A percentile compares a stretch with the other conserved stretches of the same genome.
Evolutionary conservation across 2,329 filamentous ascomycete genomes (phyloP).

Genomic region (Lachnellula hyalina): DNA sequence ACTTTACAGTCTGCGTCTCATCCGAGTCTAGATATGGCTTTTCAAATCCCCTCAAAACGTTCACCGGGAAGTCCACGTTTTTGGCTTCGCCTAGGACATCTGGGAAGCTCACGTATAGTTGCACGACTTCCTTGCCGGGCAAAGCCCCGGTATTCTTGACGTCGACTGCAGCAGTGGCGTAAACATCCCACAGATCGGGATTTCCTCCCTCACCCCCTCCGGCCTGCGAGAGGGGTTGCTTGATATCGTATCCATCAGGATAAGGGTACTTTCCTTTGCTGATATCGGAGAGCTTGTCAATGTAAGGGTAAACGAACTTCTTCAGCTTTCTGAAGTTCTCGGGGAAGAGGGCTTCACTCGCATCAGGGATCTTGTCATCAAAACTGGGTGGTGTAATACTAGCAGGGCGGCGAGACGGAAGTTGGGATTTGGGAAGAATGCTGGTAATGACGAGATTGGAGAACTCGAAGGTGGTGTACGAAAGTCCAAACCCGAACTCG

Average conservation of each 20-base stretch:
- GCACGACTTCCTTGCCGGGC: conserved; percentile 48
- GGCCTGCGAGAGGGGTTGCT: conserved; percentile 46
- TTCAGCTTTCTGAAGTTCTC: conserved; percentile 48
- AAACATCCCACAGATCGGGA: conserved; percentile 48
- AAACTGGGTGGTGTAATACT: conserved; percentile 42
- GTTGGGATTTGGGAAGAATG: conserved; percentile 33
- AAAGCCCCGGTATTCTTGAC: conserved; percentile 55
- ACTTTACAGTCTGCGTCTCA: conserved; percentile 45
- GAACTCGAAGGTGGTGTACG: conserved; percentile 58
- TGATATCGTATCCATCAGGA: conserved; percentile 42
- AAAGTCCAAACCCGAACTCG: conserved; percentile 80
- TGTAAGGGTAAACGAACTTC: conserved; percentile 65
- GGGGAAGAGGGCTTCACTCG: conserved; percentile 51
- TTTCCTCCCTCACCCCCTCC: conserved; percentile 59
- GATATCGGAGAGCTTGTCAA: conserved; percentile 29
- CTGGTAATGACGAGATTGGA: conserved; percentile 40
- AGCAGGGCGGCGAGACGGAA: conserved; percentile 33
- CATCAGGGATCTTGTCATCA: conserved; percentile 43
- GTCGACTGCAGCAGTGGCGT: conserved; percentile 48
- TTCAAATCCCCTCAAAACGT: conserved; percentile 67
- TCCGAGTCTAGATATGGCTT: conserved; percentile 56
- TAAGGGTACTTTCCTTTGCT: conserved; percentile 37
- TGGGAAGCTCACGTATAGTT: conserved; percentile 47
- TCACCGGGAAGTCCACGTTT: conserved; percentile 54
- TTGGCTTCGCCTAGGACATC: conserved; percentile 19